Conservation (phyloP, 2,329 filamentous ascomycete species). For the Beauveria sp. region DNA sequence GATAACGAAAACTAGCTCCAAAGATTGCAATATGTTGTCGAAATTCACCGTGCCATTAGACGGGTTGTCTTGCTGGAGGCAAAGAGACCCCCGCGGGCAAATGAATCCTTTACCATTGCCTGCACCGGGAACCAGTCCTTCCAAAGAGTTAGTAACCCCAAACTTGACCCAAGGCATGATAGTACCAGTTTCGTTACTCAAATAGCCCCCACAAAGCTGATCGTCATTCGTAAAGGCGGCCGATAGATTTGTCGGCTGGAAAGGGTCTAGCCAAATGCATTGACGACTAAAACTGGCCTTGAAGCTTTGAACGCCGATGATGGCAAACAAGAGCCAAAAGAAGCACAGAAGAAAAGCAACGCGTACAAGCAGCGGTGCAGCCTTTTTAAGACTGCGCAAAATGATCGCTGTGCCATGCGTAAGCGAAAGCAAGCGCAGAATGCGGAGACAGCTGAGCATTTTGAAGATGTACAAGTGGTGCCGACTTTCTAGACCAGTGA, state of each 20-base stretch:
- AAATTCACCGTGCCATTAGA: constrained; percentile 85
- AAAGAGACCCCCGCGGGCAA: constrained; percentile 77
- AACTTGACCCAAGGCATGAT: constrained; percentile 60
- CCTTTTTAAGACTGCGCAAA: constrained; percentile 88
- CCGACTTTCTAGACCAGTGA: constrained; percentile 59
- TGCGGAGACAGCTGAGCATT: constrained; percentile 93
- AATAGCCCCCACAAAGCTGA: constrained; percentile 81
- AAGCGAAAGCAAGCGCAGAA: constrained; percentile 80
- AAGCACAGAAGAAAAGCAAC: constrained; percentile 93
- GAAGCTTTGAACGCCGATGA: constrained; percentile 95
- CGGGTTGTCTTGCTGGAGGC: constrained; percentile 71
- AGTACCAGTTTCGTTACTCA: constrained; percentile 51
- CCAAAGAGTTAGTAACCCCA: constrained; percentile 26
- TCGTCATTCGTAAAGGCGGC: constrained; percentile 55
- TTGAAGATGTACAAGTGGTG: constrained; percentile 83
- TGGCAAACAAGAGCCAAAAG: constrained; percentile 96
- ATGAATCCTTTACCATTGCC: constrained; percentile 71
- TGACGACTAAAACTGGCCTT: constrained; percentile 72
- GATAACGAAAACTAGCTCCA: constrained; percentile 93
- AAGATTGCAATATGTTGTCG: constrained; percentile 85
- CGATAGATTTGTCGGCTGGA: constrained; percentile 44
- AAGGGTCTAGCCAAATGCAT: constrained; percentile 69
- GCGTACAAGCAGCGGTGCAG: constrained; percentile 81
- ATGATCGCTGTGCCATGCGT: constrained; percentile 96
- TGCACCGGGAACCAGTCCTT: constrained; percentile 43